Evolutionary conservation across 2,329 filamentous ascomycete genomes (phyloP), one percentile per base, ranked within the genome.

Genomic region (Colletotrichum australisinense): DNA sequence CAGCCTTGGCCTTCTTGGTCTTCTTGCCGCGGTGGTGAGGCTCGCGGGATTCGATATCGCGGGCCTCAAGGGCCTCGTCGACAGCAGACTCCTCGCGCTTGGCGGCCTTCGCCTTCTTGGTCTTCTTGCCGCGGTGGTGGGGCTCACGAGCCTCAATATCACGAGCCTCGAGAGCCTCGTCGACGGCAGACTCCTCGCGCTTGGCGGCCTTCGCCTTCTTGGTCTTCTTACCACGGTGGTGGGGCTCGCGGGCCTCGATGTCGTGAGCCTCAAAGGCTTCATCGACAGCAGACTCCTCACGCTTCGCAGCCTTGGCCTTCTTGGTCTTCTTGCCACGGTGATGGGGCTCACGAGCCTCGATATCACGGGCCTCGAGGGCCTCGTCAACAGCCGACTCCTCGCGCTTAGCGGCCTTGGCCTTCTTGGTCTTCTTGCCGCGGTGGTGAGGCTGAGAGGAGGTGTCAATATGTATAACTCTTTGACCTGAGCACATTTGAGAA

Each of bases 271-370:
- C 28, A 28, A 28, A 28, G 28, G 28, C 28, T 28, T 28, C 28
- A 28, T 28, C 28, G 28, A 28, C 28, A 28, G 28, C 28, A 28
- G 28, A 28, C 28, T 28, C 32, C 32, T 35, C 32, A 12, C 32
- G 32, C 32, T 35, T 35, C 1, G 32, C 32, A 4, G 46, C 46
- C 59, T 74, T 74, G 62, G 73, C 67, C 67, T 75, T 75, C 46
- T 63, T 66, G 28, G 67, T 72, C 59, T 69, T 74, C 65, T 75
- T 74, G 60, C 59, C 69, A 2, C 58, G 28, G 53, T 74, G 71
- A 22, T 76, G 72, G 42, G 75, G 75, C 56, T 76, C 75, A 24
- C 74, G 74, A 35, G 74, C 57, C 26, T 76, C 75, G 6, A 76
- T 63, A 14, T 53, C 26, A 11, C 19, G 55, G 19, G 19, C 26